Evolutionary conservation across 2,329 filamentous ascomycete genomes (phyloP).

Genomic region (Penicillium sp.): DNA sequence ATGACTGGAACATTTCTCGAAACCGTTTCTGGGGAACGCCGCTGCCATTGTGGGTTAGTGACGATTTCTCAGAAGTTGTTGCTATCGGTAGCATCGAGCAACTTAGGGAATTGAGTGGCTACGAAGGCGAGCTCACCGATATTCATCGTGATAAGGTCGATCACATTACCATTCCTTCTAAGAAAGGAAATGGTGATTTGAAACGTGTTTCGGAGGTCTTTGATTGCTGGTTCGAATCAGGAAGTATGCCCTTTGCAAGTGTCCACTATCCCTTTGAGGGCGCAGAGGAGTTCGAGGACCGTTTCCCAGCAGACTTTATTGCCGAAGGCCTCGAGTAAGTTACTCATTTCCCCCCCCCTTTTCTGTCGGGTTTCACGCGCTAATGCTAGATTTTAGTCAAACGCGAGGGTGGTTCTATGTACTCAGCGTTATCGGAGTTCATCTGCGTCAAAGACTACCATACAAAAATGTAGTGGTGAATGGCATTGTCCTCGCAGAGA

Average conservation of each 20-base stretch:
- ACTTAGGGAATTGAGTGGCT: constrained; percentile 82
- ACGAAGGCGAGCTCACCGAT: constrained; percentile 76
- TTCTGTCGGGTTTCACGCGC: neutral
- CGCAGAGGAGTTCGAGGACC: constrained; percentile 72
- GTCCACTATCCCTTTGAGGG: constrained; percentile 93
- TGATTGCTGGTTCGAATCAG: constrained; percentile 96
- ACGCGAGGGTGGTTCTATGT: constrained; percentile 98
- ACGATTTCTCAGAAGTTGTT: constrained; percentile 81
- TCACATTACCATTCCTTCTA: constrained; percentile 88
- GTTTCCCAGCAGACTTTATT: constrained; percentile 91
- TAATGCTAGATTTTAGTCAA: constrained; percentile 59
- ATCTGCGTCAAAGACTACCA: constrained; percentile 78
- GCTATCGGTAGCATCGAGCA: constrained; percentile 84
- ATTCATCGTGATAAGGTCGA: constrained; percentile 93
- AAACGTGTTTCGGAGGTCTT: constrained; percentile 84
- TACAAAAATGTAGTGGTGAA: constrained; percentile 98
- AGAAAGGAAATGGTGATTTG: constrained; percentile 79
- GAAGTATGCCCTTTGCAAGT: constrained; percentile 91
- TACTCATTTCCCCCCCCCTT: neutral
- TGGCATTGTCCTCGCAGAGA: constrained; percentile 87
- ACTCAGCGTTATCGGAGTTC: constrained; percentile 79
- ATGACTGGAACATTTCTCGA: constrained; percentile 92
- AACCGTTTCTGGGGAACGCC: constrained; percentile 97
- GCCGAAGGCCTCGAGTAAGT: constrained; percentile 63
- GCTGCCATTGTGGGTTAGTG: constrained; percentile 86